Base-by-base conservation (phyloP, 2,329 filamentous ascomycete genomes). In the Chalaropsis ovoidea region DNA sequence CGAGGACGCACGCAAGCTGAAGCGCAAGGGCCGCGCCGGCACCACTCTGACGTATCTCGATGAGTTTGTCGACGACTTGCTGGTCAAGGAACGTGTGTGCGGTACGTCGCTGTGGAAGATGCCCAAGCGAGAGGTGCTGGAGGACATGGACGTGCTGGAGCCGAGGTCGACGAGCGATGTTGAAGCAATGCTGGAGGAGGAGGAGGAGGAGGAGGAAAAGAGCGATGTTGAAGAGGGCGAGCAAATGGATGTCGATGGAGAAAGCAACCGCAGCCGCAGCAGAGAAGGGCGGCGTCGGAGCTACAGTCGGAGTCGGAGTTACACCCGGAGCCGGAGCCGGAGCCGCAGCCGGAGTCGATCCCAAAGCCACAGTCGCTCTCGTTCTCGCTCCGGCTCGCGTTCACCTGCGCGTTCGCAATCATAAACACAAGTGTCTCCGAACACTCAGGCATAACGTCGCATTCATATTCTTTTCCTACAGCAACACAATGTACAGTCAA, bases 41-140 rank as follows among this genome's bases (percentile, higher is more conserved):
- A 92, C 89, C 69, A 80, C 78, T 13, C 74, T 99, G 70, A 94
- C 90, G 2, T 88, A 83, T 72, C 80, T 99, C 76, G 94, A 99
- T 75, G 87, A 93, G 71, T 97, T 99, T 74, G 85, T 97, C 65
- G 94, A 99, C 74, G 91, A 96, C 68, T 76, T 99, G 69, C 78
- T 99, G 69, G 88, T 84, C 0, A 95, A 95, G 76, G 90, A 95
- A 66, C 82, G 94, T 63, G 87, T 96, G 0, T 97, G 93, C 73
- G 93, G 86, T 45, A 97, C 94, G 2, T 95, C 87, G 72, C 73
- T 99, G 70, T 95, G 90, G 86, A 95, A 96, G 77, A 82, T 99
- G 80, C 89, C 92, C 2, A 85, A 85, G 67, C 81, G 94, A 70
- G 85, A 88, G 69, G 82, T 89, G 63, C 74, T 99, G 69, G 94